Base-by-base conservation (phyloP, 1,284 basidiomycete species). In the Wallemia ichthyophaga region DNA sequence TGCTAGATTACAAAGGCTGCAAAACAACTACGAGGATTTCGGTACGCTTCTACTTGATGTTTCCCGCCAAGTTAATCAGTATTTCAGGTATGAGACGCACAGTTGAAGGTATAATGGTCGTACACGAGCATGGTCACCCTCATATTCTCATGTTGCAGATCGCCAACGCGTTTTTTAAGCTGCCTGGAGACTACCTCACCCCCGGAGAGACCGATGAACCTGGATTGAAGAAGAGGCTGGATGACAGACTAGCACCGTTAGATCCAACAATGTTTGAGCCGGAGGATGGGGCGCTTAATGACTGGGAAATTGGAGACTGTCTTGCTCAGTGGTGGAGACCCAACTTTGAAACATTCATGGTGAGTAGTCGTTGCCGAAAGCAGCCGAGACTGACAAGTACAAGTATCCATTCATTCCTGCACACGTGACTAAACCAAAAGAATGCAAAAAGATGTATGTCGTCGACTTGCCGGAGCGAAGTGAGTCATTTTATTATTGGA, bases 351-450 rank as follows among this genome's bases (percentile, higher is more conserved):
- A 91, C 87, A 0, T 96, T 96, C 71, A 89, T 94, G 82, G 89
- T 92, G 23, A 56, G 55, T 25, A 21, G 48, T 25, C n/a, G n/a
- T n/a, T n/a, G n/a, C n/a, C n/a, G n/a, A n/a, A n/a, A n/a, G n/a
- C n/a, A n/a, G n/a, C n/a, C n/a, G n/a, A n/a, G n/a, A n/a, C n/a
- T n/a, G n/a, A n/a, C n/a, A n/a, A n/a, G n/a, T n/a, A n/a, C n/a
- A n/a, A 95, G 91, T 98, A 98, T 68, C 92, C 92, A 0, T 96
- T 94, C 70, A 78, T 91, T 60, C 92, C 92, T 1, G 86, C 89
- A 53, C 92, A 98, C 71, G 85, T 95, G 61, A 89, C 87, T 54
- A 87, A 91, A 68, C 92, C 92, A 9, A 98, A 96, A 71, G 92
- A 98, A 69, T 86, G 86, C 75, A 96, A 95, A 73, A 94, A 91